A percentile compares a stretch with the other conserved stretches of the same genome.
phyloP scores from a whole-genome alignment of 345 rosid species.

The Odontarrhena argentea region DNA sequence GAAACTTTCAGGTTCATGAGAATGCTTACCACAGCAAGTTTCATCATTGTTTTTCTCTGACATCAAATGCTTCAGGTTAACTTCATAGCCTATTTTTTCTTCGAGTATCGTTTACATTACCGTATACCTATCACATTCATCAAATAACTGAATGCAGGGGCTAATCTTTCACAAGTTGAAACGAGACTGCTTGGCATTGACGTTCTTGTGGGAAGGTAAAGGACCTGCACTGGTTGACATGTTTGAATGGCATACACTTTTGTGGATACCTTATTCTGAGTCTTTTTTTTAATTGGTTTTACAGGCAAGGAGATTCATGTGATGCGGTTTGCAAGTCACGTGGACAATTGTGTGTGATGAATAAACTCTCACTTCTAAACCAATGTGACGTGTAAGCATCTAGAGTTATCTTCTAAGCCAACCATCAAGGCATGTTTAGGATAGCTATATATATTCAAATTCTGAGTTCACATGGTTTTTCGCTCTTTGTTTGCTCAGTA shows the following conservation, averaged over 20 bases:
- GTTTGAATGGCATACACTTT: slow-evolving; percentile 29
- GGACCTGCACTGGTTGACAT: background rate
- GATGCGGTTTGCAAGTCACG: slow-evolving; percentile 76
- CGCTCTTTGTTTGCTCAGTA: slow-evolving; percentile 46
- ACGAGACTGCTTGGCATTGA: slow-evolving; percentile 78
- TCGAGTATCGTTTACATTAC: slow-evolving; percentile 2
- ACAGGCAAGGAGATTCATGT: slow-evolving; percentile 90
- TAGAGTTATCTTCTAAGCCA: background rate
- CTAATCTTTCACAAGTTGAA: slow-evolving; percentile 53
- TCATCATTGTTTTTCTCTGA: slow-evolving; percentile 90
- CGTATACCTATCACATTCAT: background rate
- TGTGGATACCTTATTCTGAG: background rate
- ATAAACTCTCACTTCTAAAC: slow-evolving; percentile 80
- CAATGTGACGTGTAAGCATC: slow-evolving; percentile 78
- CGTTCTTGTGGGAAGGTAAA: slow-evolving; percentile 74
- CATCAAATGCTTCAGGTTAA: slow-evolving; percentile 76
- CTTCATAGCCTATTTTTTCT: slow-evolving; percentile 25
- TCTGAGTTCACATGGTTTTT: slow-evolving; percentile 3
- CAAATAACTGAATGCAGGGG: slow-evolving; percentile 37
- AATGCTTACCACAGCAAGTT: slow-evolving; percentile 89
- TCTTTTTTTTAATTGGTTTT: slow-evolving; percentile 28
- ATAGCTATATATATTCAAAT: background rate
- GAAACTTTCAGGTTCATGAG: slow-evolving; percentile 77
- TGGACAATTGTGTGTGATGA: slow-evolving; percentile 83
- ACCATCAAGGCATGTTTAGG: slow-evolving; percentile 5